Conservation (phyloP, 192 early-diverging fungal species). For the Dimargaris xerosporica region DNA sequence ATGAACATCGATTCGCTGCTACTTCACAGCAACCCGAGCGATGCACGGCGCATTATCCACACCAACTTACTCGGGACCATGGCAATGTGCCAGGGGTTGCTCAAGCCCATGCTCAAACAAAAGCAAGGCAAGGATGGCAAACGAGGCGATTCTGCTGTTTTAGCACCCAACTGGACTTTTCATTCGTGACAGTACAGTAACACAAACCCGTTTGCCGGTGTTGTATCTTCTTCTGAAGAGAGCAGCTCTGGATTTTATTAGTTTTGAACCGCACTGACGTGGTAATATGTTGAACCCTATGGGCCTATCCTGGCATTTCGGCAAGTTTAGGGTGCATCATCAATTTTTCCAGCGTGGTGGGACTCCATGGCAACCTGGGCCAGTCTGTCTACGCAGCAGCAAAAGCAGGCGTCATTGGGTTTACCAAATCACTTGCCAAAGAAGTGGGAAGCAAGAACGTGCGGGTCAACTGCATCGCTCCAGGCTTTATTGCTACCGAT, state of each 20-base stretch:
- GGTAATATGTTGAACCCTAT: slow-evolving; percentile 21
- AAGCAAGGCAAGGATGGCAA: slow-evolving; percentile 25
- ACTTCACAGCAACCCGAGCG: slow-evolving; percentile 23
- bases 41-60: slow-evolving; percentile 38
- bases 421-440: slow-evolving; percentile 66
- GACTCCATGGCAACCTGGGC: slow-evolving; percentile 52
- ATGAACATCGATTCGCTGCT: slow-evolving; percentile 38
- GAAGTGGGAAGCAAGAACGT: slow-evolving; percentile 58
- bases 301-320: slow-evolving; percentile 9
- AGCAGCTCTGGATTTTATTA: neutral
- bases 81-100: slow-evolving; percentile 29
- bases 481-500: slow-evolving; percentile 75
- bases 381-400: slow-evolving; percentile 66
- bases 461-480: slow-evolving; percentile 68
- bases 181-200: too few relatives aligned
- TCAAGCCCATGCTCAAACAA: slow-evolving; percentile 39
- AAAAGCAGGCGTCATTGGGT: slow-evolving; percentile 75
- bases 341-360: slow-evolving; percentile 73
- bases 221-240: too few relatives aligned
- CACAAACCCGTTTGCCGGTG: too few relatives aligned
- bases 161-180: too few relatives aligned
- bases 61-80: slow-evolving; percentile 64
- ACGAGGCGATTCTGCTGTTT: too few relatives aligned
- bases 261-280: neutral
- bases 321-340: slow-evolving; percentile 44